Percentiles rank a stretch among this genome's conserved stretches.
Conservation (phyloP, 2,329 filamentous ascomycete species). For the Zalaria sp. region DNA sequence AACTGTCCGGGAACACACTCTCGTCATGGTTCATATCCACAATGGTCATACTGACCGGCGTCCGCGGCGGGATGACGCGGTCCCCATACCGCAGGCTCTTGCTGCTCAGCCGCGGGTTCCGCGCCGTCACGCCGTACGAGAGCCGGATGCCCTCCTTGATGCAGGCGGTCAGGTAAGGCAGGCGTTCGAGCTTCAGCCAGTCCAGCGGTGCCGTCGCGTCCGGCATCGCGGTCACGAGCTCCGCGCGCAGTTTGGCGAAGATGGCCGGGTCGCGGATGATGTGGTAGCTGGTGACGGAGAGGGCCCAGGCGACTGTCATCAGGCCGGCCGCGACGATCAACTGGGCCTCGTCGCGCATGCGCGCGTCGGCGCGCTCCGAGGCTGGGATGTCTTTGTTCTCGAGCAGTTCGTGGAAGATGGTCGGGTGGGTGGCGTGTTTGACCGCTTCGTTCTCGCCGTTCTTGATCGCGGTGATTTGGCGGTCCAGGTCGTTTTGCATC, state of each 20-base stretch:
- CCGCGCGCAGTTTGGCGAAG: constrained; percentile 4
- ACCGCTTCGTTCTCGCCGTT: too few species aligned
- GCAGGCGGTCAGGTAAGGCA: constrained; percentile 10
- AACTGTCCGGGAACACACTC: too few species aligned
- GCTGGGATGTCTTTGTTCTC: constrained; percentile 1
- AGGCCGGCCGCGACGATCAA: constrained; percentile 10
- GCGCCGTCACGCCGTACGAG: constrained; percentile 7
- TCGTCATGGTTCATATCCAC: not conserved
- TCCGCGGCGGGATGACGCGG: not conserved
- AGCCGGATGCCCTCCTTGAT: constrained; percentile 10
- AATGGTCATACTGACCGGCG: constrained; percentile 1
- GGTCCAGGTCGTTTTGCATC: too few species aligned
- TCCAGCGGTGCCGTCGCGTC: not conserved
- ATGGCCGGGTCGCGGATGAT: constrained; percentile 7
- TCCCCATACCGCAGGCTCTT: constrained; percentile 2
- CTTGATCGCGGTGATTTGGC: too few species aligned
- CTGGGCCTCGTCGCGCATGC: constrained; percentile 10
- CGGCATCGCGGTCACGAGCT: not conserved
- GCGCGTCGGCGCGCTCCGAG: constrained; percentile 2
- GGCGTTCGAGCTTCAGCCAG: constrained; percentile 7
- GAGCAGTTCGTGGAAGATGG: constrained; percentile 2
- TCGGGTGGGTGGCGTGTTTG: not conserved
- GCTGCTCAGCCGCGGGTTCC: constrained; percentile 9
- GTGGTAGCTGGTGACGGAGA: constrained; percentile 10
- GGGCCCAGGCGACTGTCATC: constrained; percentile 8